phyloP scores from a whole-genome alignment of 2,329 filamentous ascomycete genomes.

The Neurospora sp. region DNA sequence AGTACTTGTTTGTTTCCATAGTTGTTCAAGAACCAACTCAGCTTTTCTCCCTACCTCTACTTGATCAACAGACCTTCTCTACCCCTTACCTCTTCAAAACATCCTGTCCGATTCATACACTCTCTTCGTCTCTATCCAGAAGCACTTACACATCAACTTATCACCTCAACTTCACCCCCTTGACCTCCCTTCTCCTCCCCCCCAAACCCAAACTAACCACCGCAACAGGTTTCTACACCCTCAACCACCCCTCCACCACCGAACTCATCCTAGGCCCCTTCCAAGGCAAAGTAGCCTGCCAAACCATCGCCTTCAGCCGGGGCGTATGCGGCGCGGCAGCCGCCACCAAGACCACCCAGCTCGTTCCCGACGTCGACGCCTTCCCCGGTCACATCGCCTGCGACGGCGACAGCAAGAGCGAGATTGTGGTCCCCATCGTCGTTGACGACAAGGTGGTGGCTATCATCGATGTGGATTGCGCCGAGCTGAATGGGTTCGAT shows the following conservation, averaged over 20 bases:
- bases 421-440: constrained; percentile 71
- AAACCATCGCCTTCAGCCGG: constrained; percentile 61
- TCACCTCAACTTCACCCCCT: neutral
- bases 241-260: constrained; percentile 32
- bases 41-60: neutral
- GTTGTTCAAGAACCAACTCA: neutral
- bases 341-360: constrained; percentile 46
- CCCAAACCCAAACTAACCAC: neutral
- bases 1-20: constrained; percentile 1
- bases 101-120: neutral
- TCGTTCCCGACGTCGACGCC: constrained; percentile 58
- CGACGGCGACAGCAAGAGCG: constrained; percentile 64
- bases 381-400: constrained; percentile 80
- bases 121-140: neutral
- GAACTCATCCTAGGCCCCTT: constrained; percentile 71
- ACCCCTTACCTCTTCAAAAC: neutral
- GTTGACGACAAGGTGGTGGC: constrained; percentile 30
- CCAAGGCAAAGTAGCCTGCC: constrained; percentile 71
- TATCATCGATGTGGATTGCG: constrained; percentile 75
- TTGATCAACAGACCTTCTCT: neutral
- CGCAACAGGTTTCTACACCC: constrained; percentile 58
- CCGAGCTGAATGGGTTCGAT: constrained; percentile 56
- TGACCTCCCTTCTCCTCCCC: neutral
- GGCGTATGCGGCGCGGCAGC: constrained; percentile 71
- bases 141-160: neutral